Evolutionary conservation across 345 rosid species (phyloP), one percentile per base, ranked within the genome.

Genomic region (Cardiospermum halicacabum): DNA sequence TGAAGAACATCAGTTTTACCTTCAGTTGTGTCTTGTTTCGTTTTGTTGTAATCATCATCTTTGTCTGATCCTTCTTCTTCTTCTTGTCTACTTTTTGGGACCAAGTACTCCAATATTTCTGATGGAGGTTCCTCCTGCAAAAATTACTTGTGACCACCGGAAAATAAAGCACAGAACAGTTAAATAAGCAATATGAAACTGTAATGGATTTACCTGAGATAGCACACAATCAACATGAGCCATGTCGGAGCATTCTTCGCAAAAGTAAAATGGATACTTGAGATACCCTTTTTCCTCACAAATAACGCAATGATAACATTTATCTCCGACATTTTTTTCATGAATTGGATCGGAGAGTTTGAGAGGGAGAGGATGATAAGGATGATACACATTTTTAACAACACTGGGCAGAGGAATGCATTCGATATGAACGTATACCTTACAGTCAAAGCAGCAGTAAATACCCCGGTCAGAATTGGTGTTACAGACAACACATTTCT

Each of bases 171-270:
- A 4, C 9, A 34, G 9, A 34, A 3, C 9, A n/a, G 37, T 3
- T 34, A 4, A 10, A 10, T 34, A 34, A 4, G 37, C 9, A 34
- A 34, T 34, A 37, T 8, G 3, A 8, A 10, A 34, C 37, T 34
- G 1, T 34, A 34, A 34, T 2, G 37, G 37, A 37, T 10, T 49
- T 53, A 53, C 57, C 34, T 53, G 9, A 27, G 57, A 53, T 7
- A 53, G 5, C 6, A 61, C 56, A 22, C 81, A 73, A 62, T 70
- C 57, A 16, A 73, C 62, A 31, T 73, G 78, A 36, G 70, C 56
- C 37, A 73, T 15, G 58, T n/a, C 70, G 19, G 13, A 49, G 65
- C 77, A 67, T 53, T 48, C 62, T 24, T 59, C 3, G 7, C 78
- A 73, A 0, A n/a, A 59, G 40, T 67, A 73, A 54, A 49, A 65